Evolutionary conservation across 2,329 filamentous ascomycete genomes (phyloP).

Genomic region (Colletotrichum kahawae): DNA sequence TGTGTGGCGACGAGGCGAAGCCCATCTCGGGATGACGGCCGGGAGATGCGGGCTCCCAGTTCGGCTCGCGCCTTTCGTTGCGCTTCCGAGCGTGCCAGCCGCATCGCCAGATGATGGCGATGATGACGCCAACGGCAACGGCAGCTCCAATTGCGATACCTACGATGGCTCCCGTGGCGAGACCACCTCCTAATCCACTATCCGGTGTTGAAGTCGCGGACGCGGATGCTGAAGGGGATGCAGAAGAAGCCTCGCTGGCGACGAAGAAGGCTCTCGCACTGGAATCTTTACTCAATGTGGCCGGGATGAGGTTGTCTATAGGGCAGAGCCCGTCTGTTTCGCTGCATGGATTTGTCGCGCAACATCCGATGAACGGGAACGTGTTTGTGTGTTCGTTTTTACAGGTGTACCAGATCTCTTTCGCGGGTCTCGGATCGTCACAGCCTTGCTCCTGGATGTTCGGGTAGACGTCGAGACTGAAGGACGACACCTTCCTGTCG

Average conservation of each 20-base stretch:
- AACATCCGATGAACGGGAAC: conserved; percentile 45
- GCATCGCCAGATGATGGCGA: conserved; percentile 16
- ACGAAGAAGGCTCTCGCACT: conserved; percentile 20
- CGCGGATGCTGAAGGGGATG: background rate
- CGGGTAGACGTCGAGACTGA: conserved; percentile 27
- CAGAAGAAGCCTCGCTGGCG: background rate
- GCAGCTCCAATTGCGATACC: conserved; percentile 26
- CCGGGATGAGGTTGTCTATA: conserved; percentile 24
- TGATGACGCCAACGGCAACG: conserved; percentile 7
- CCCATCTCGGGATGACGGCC: conserved; percentile 11
- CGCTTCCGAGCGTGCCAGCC: conserved; percentile 18
- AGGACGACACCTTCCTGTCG: conserved; percentile 32
- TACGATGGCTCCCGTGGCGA: conserved; percentile 19
- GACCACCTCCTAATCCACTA: background rate
- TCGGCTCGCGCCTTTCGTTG: conserved; percentile 14
- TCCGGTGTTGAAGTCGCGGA: background rate
- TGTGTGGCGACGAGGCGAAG: conserved; percentile 1
- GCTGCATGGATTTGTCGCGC: conserved; percentile 36
- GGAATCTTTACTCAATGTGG: conserved; percentile 28
- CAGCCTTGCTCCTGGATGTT: conserved; percentile 38
- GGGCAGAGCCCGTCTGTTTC: conserved; percentile 28
- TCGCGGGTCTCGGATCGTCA: conserved; percentile 18
- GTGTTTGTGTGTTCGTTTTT: background rate
- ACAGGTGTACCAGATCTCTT: conserved; percentile 39
- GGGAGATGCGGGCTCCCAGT: conserved; percentile 2